These are phyloP conservation scores for Aspergillus sp. DNA, from an alignment of 2,329 filamentous ascomycete genomes.

Conservation along the genomic window DNA sequence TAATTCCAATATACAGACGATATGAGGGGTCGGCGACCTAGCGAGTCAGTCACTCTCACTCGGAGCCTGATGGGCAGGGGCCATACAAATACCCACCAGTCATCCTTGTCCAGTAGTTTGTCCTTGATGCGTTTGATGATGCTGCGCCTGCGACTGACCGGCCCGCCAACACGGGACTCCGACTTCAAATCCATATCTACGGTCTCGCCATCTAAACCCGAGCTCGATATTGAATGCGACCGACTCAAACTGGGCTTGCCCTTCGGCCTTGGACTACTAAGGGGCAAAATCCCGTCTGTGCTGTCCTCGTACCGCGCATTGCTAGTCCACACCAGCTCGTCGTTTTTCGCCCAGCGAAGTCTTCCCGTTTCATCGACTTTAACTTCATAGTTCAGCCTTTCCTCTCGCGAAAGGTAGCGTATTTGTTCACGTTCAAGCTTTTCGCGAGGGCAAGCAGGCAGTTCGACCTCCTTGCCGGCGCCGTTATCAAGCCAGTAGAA, in stretches of 20 bases:
- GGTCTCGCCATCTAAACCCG: neutral
- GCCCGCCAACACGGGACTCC: constrained; percentile 57
- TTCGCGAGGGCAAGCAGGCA: constrained; percentile 71
- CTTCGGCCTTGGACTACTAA: constrained; percentile 19
- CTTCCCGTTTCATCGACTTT: constrained; percentile 71
- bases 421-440: constrained; percentile 76
- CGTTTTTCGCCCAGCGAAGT: constrained; percentile 86
- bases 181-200: neutral
- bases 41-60: neutral
- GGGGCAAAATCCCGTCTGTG: constrained; percentile 69
- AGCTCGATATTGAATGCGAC: neutral
- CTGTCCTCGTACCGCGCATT: constrained; percentile 71
- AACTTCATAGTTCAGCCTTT: constrained; percentile 78
- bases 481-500: constrained; percentile 92
- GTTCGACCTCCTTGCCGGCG: constrained; percentile 67
- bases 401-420: constrained; percentile 78
- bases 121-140: constrained; percentile 77
- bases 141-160: constrained; percentile 68
- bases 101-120: constrained; percentile 72
- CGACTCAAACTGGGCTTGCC: neutral
- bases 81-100: constrained; percentile 85
- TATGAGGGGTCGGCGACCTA: constrained; percentile 71
- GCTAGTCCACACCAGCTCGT: constrained; percentile 72
- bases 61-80: too few species aligned
- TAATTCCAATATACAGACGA: constrained; percentile 80